Conservation (phyloP, 2,329 filamentous ascomycete species). For the Diaporthe citrichinensis region DNA sequence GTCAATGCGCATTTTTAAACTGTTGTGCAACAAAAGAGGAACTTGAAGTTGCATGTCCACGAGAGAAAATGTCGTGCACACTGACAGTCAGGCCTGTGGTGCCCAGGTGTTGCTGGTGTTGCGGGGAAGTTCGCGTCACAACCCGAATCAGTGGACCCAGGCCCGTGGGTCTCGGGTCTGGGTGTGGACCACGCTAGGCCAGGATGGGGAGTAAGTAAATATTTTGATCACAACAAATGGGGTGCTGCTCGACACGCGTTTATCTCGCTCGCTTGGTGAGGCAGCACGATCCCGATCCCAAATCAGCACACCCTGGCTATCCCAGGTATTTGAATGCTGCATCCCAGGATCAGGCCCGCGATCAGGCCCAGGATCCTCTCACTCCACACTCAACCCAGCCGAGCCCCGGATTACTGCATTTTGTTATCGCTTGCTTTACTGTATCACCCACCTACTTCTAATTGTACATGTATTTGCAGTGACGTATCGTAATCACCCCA, state of each 20-base stretch:
- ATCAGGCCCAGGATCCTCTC: slow-evolving; percentile 8
- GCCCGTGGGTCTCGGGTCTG: not conserved
- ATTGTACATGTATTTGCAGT: not conserved
- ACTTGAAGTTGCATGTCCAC: not conserved
- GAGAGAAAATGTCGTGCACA: not conserved
- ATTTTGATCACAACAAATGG: slow-evolving; percentile 35
- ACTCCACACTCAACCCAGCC: slow-evolving; percentile 22
- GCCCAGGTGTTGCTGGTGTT: slow-evolving; percentile 4
- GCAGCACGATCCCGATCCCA: not conserved
- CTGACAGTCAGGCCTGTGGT: not conserved
- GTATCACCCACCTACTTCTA: not conserved
- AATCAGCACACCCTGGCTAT: slow-evolving; percentile 14
- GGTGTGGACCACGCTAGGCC: slow-evolving; percentile 15
- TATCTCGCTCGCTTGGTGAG: not conserved
- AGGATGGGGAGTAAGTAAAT: slow-evolving; percentile 13
- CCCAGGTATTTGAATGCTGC: slow-evolving; percentile 22
- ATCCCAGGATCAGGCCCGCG: slow-evolving; percentile 17
- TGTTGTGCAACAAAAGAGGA: not conserved
- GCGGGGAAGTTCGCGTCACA: not conserved
- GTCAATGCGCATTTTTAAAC: not conserved
- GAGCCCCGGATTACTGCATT: slow-evolving; percentile 6
- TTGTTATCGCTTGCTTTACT: not conserved
- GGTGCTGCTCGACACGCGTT: slow-evolving; percentile 20
- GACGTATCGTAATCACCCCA: not conserved
- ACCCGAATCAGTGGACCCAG: not conserved